phyloP scores from a whole-genome alignment of 768 basidiomycete species.

The Xerocomellus dryophilus region DNA sequence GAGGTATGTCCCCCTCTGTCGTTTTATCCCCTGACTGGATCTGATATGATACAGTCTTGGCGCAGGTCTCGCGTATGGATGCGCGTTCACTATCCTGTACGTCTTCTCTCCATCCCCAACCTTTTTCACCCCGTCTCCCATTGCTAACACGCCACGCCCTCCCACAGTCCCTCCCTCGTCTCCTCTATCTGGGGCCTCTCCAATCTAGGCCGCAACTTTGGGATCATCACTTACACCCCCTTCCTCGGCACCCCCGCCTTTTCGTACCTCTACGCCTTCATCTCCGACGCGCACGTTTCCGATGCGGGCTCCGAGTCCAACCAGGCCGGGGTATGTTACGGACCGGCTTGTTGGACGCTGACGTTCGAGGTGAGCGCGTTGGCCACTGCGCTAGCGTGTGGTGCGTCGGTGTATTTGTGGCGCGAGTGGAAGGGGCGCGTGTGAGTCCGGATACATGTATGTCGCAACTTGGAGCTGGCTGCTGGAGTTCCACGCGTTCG shows the following conservation, averaged over 20 bases:
- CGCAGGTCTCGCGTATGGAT: slow-evolving; percentile 67
- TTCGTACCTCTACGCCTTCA: slow-evolving; percentile 75
- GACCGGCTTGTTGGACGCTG: slow-evolving; percentile 58
- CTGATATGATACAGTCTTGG: slow-evolving; percentile 45
- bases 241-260: slow-evolving; percentile 73
- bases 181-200: slow-evolving; percentile 68
- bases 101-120: slow-evolving; percentile 26
- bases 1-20: slow-evolving; percentile 43
- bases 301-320: slow-evolving; percentile 23
- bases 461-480: too few relatives aligned
- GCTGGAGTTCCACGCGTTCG: too few relatives aligned
- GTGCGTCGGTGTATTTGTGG: slow-evolving; percentile 53
- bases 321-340: slow-evolving; percentile 44
- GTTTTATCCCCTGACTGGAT: background rate
- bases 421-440: slow-evolving; percentile 57
- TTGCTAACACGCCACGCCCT: background rate
- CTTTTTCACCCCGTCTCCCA: background rate
- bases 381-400: slow-evolving; percentile 44
- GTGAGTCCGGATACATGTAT: slow-evolving; percentile 21
- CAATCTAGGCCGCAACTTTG: slow-evolving; percentile 76
- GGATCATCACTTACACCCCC: slow-evolving; percentile 69
- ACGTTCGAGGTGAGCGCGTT: slow-evolving; percentile 58
- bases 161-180: slow-evolving; percentile 55
- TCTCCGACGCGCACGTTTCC: slow-evolving; percentile 50
- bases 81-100: slow-evolving; percentile 67